phyloP scores from a whole-genome alignment of 2,329 filamentous ascomycete genomes.

The Fusarium proliferatum region DNA sequence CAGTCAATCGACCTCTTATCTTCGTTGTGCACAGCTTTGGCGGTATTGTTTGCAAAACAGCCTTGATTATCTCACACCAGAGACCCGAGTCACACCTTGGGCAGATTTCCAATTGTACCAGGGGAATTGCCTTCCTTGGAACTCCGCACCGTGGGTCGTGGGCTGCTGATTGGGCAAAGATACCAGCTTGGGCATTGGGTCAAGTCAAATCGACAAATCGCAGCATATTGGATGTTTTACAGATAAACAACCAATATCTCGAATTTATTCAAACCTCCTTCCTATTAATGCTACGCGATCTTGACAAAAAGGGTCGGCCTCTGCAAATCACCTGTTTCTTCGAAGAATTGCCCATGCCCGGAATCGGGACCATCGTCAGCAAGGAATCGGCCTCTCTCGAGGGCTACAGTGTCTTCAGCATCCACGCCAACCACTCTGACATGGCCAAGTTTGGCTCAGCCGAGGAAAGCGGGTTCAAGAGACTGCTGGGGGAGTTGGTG shows the following conservation, averaged over 20 bases:
- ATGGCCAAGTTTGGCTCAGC: slow-evolving; percentile 20
- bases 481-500: not conserved
- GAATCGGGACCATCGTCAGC: slow-evolving; percentile 45
- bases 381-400: slow-evolving; percentile 49
- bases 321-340: not conserved
- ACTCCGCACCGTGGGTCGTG: not conserved
- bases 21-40: not conserved
- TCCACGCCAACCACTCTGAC: slow-evolving; percentile 48
- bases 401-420: slow-evolving; percentile 43
- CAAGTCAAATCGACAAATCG: not conserved
- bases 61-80: not conserved
- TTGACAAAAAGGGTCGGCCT: not conserved
- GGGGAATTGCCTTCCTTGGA: not conserved
- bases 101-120: not conserved
- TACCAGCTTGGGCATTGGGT: rapidly evolving
- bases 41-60: not conserved
- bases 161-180: not conserved
- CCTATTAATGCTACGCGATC: not conserved
- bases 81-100: not conserved
- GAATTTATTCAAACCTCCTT: not conserved
- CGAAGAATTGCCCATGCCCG: not conserved
- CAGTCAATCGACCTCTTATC: rapidly evolving
- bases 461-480: slow-evolving; percentile 28
- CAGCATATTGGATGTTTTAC: not conserved
- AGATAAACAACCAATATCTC: not conserved